These are phyloP conservation scores for Boletus pseudo-olivaceus DNA, from an alignment of 768 basidiomycete genomes.

Conservation along the genomic window DNA sequence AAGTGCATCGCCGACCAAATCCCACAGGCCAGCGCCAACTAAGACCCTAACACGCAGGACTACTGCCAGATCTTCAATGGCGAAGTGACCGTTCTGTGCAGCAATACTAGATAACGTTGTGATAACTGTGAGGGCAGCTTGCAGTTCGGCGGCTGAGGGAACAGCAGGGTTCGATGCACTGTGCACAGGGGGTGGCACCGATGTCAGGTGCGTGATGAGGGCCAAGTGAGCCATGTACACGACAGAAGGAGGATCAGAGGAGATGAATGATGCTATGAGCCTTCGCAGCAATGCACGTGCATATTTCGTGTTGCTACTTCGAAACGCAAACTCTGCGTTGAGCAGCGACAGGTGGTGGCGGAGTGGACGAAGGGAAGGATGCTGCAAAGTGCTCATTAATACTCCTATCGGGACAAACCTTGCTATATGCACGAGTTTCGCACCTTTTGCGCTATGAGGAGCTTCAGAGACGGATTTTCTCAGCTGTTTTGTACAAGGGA, in stretches of 20 bases:
- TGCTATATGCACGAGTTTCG: conserved; percentile 11
- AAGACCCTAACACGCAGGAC: conserved; percentile 58
- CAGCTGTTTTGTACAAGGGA: background rate
- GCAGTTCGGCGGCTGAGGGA: conserved; percentile 19
- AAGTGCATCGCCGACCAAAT: conserved; percentile 47
- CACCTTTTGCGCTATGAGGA: conserved; percentile 60
- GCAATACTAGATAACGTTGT: conserved; percentile 33
- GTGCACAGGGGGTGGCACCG: conserved; percentile 7
- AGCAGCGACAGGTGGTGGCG: conserved; percentile 57
- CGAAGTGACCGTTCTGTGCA: conserved; percentile 33
- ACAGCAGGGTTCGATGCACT: background rate
- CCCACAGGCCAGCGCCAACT: conserved; percentile 53
- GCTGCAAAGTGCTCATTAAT: conserved; percentile 35
- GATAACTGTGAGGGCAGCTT: conserved; percentile 33
- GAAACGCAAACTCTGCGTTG: conserved; percentile 53
- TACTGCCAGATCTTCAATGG: conserved; percentile 47
- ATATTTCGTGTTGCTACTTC: conserved; percentile 49
- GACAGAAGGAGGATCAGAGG: conserved; percentile 49
- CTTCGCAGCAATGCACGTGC: conserved; percentile 58
- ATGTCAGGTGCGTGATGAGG: conserved; percentile 44
- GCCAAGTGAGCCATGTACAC: conserved; percentile 56
- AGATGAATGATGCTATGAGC: conserved; percentile 43
- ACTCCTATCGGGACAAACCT: background rate
- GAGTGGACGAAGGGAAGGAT: conserved; percentile 61
- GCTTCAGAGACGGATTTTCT: conserved; percentile 28